Percentiles rank a stretch among this genome's conserved stretches.
Conservation (phyloP, 108 stramenopile genomes). For the Cyclotella kingstonii region DNA sequence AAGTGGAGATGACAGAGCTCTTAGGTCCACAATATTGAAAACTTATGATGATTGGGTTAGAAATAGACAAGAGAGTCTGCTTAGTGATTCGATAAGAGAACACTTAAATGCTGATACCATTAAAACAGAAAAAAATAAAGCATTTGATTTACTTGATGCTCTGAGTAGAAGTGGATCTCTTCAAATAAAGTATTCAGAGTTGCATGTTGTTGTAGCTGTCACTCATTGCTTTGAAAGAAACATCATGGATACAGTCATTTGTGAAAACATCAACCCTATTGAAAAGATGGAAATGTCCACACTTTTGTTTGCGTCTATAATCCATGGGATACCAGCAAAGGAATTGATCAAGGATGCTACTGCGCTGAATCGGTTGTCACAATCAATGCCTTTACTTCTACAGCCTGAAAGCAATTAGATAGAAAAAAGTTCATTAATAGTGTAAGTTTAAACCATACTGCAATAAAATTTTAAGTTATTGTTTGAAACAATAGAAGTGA, state of each 20-base stretch:
- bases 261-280: slow-evolving; percentile 86
- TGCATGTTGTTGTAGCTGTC: slow-evolving; percentile 81
- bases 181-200: slow-evolving; percentile 53
- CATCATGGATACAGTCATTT: slow-evolving; percentile 72
- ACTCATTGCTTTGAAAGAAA: slow-evolving; percentile 82
- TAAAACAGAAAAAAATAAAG: slow-evolving; percentile 60
- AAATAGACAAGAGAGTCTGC: slow-evolving; percentile 52
- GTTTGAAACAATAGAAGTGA: too few species aligned
- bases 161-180: slow-evolving; percentile 78
- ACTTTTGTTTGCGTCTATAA: slow-evolving; percentile 59
- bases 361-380: slow-evolving; percentile 33
- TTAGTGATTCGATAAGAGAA: slow-evolving; percentile 23
- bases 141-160: slow-evolving; percentile 84
- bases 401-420: neutral
- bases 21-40: slow-evolving; percentile 70
- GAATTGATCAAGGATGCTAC: slow-evolving; percentile 38
- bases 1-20: slow-evolving; percentile 44
- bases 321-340: slow-evolving; percentile 53
- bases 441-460: too few species aligned
- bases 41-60: slow-evolving; percentile 46
- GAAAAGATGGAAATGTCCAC: slow-evolving; percentile 73
- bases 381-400: slow-evolving; percentile 20
- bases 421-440: neutral
- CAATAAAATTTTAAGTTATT: too few species aligned
- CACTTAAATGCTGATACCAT: slow-evolving; percentile 33